phyloP scores from a whole-genome alignment of 2,329 filamentous ascomycete species.

The Fusarium incarnatum region DNA sequence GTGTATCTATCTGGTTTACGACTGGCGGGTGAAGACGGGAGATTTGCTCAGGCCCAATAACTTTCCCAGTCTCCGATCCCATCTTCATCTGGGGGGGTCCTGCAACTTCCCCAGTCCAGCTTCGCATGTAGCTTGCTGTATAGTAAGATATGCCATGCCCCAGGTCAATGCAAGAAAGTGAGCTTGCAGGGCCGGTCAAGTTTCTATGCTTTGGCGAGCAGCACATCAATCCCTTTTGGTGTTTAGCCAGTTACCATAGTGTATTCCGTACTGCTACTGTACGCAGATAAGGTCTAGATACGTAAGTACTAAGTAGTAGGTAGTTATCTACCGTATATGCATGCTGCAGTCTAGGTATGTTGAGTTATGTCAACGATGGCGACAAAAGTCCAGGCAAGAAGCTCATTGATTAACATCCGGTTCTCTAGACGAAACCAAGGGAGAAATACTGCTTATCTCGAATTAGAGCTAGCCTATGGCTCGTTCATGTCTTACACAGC shows the following conservation, averaged over 20 bases:
- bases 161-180: conserved; percentile 21
- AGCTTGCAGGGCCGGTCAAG: conserved; percentile 18
- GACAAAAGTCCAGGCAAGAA: conserved; percentile 9
- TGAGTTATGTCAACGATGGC: conserved; percentile 3
- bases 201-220: conserved; percentile 23
- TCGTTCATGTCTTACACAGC: conserved; percentile 32
- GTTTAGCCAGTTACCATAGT: conserved; percentile 10
- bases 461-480: background rate
- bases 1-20: conserved; percentile 21
- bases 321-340: conserved; percentile 26
- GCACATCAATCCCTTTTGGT: conserved; percentile 14
- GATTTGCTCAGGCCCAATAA: conserved; percentile 16
- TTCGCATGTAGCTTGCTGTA: background rate
- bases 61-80: conserved; percentile 19
- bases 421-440: conserved; percentile 18
- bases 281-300: conserved; percentile 23
- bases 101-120: conserved; percentile 20
- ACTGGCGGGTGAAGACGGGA: conserved; percentile 30
- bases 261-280: background rate
- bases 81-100: conserved; percentile 12
- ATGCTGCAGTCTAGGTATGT: conserved; percentile 16
- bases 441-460: conserved; percentile 15
- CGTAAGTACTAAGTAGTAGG: background rate
- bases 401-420: conserved; percentile 6
- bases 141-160: conserved; percentile 11